Base-by-base conservation (phyloP, 2,329 filamentous ascomycete genomes). In the Juglanconis oblonga region DNA sequence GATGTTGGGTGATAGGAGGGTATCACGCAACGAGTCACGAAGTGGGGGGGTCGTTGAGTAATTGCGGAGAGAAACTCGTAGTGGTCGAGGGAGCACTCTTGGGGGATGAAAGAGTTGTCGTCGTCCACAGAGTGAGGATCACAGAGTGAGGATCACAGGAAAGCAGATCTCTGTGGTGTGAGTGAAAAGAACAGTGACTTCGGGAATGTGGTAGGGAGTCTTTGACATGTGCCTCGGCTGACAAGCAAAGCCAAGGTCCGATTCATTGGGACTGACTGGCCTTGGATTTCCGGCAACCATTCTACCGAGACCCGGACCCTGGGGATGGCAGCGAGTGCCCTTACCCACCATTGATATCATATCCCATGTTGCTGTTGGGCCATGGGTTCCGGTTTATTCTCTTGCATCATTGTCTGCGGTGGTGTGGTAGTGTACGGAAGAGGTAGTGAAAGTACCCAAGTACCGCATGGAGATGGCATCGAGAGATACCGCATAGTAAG, bases 331-430 rank as follows among this genome's bases (percentile, higher is more conserved):
- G 9, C n/a, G 7, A 31, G 32, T 36, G 49, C 24, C 2, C 47
- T 17, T 17, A 17, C 17, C 17, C 17, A 17, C 17, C 17, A 40
- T 40, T 40, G 36, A 8, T 8, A 40, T 40, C 11, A 45, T 31
- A 31, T 54, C 7, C 8, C 24, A 13, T n/a, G 31, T 17, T 38
- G 44, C 24, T 24, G 32, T 17, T 24, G 24, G 24, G 31, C 11
- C n/a, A 42, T 36, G 49, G 44, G 53, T 57, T 57, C 55, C 55
- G 55, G 55, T 57, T 57, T 57, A 57, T 57, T 57, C 48, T 57
- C 55, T 57, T 57, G 55, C 48, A 52, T 50, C 53, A 14, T 24
- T 24, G 24, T 24, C 24, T 24, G 24, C 2, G 24, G 24, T 24
- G 24, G 24, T 24, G 24, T 24, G 24, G 24, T 7, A 32, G 33